These are phyloP conservation scores for Candida glucosophila DNA, from an alignment of 1,139 yeast species.

Conservation along the genomic window DNA sequence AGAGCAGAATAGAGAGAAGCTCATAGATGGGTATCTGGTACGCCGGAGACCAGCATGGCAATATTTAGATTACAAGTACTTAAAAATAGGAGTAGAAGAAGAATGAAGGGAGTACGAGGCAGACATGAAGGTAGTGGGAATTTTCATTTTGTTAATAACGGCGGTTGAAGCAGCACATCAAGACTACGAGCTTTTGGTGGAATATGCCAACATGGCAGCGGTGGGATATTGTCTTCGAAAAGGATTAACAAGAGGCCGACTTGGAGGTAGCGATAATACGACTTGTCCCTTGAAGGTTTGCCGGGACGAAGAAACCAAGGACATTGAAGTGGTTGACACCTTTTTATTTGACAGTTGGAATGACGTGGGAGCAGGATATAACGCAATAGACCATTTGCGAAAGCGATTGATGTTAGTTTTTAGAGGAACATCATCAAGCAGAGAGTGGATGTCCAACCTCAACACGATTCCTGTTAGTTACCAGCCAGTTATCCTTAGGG, in stretches of 20 bases:
- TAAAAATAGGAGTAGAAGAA: too few species aligned
- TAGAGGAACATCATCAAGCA: slow-evolving; percentile 49
- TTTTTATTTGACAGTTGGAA: slow-evolving; percentile 33
- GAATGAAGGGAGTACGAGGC: too few species aligned
- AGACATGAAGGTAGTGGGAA: too few species aligned
- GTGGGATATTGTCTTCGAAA: slow-evolving; percentile 30
- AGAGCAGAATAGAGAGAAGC: too few species aligned
- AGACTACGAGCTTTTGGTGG: slow-evolving; percentile 22
- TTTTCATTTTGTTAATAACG: background rate
- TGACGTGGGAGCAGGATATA: slow-evolving; percentile 45
- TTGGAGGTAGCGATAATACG: slow-evolving; percentile 10
- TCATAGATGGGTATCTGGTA: too few species aligned
- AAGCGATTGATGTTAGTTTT: slow-evolving; percentile 35
- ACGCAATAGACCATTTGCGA: slow-evolving; percentile 31
- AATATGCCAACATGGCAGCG: slow-evolving; percentile 28
- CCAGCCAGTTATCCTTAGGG: slow-evolving; percentile 19
- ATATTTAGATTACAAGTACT: too few species aligned
- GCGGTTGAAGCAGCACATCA: slow-evolving; percentile 2
- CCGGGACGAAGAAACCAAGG: slow-evolving; percentile 8
- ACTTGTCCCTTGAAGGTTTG: slow-evolving; percentile 18
- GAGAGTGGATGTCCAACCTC: slow-evolving; percentile 52
- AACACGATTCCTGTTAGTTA: slow-evolving; percentile 32
- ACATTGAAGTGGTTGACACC: slow-evolving; percentile 24
- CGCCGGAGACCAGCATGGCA: too few species aligned
- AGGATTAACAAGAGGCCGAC: slow-evolving; percentile 19